Conservation (phyloP, 2,329 filamentous ascomycete genomes). For the Hypoxylon sp. region DNA sequence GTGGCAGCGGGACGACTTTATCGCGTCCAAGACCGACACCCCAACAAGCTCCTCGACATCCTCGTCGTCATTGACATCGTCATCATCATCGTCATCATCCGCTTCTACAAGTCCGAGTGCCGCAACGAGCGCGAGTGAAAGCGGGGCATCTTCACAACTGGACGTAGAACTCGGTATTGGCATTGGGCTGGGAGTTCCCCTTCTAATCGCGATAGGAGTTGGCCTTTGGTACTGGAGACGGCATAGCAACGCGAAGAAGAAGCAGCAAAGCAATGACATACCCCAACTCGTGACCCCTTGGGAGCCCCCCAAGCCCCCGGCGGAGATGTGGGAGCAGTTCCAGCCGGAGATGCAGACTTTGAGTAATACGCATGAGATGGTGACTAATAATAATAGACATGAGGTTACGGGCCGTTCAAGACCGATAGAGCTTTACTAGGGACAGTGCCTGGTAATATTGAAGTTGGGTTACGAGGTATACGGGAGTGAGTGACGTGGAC, state of each 20-base stretch:
- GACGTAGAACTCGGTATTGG: neutral
- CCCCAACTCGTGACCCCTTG: neutral
- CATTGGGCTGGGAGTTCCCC: neutral
- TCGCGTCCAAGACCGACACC: neutral
- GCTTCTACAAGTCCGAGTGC: neutral
- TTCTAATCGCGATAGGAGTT: neutral
- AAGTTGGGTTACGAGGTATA: too few relatives aligned
- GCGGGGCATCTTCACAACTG: neutral
- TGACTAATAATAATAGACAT: slow-evolving; percentile 15
- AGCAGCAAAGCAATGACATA: neutral
- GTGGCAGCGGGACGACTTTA: slow-evolving; percentile 21
- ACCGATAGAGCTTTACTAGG: neutral
- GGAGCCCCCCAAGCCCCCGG: neutral
- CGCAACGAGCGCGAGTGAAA: neutral
- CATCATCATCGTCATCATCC: too few relatives aligned
- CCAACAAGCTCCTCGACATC: neutral
- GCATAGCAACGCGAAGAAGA: neutral
- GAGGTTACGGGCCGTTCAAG: slow-evolving; percentile 1
- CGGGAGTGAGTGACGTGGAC: too few relatives aligned
- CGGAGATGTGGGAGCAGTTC: slow-evolving; percentile 12
- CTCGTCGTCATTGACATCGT: neutral
- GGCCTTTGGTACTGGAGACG: neutral
- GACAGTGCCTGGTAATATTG: neutral
- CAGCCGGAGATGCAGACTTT: slow-evolving; percentile 15
- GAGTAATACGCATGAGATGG: slow-evolving; percentile 14